Evolutionary conservation across 2,329 filamentous ascomycete species (phyloP), one percentile per base, ranked within the genome.

Genomic region (Neonectria magnoliae): DNA sequence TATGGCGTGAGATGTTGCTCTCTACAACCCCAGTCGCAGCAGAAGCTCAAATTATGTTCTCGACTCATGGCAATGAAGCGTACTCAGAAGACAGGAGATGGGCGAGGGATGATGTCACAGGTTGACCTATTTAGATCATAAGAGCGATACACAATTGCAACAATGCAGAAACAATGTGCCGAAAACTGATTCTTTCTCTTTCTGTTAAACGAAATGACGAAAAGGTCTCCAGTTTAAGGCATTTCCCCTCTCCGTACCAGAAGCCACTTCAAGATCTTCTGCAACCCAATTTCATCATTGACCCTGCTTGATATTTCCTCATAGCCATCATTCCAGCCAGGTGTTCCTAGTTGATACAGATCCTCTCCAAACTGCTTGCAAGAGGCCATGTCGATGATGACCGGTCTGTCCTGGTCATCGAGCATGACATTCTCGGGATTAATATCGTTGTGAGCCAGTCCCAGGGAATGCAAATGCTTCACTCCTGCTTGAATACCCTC

Each of bases 381-480:
- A 38, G 76, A 77, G 50, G 76, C 78, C 54, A 77, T 78, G 62
- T 80, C 77, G 25, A 80, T 71, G 45, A 80, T 68, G 25, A 78
- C 68, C 7, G 78, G 73, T 4, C 66, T 64, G 14, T 74, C 75
- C n/a, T 74, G 13, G 5, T 41, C 67, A 65, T 78, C 73, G 20
- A 81, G 53, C 65, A 76, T 76, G 10, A 80, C 71, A 47, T 79
- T 79, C 22, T 68, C 66, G 7, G 76, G 75, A 42, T 74, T 76
- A 38, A 80, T 72, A 57, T 78, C 75, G 58, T 80, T 80, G 62
- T 80, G 77, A 10, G 76, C 73, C 25, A 74, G 53, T 1, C 75
- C 77, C 2, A 79, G 68, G 1, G 67, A 71, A 66, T 80, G 77
- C 18, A 80, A 62, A 62, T 79, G 76, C 52, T 68, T 63, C 5